phyloP scores from a whole-genome alignment of 176 grass and related monocot species.

The Raddia distichophylla region DNA sequence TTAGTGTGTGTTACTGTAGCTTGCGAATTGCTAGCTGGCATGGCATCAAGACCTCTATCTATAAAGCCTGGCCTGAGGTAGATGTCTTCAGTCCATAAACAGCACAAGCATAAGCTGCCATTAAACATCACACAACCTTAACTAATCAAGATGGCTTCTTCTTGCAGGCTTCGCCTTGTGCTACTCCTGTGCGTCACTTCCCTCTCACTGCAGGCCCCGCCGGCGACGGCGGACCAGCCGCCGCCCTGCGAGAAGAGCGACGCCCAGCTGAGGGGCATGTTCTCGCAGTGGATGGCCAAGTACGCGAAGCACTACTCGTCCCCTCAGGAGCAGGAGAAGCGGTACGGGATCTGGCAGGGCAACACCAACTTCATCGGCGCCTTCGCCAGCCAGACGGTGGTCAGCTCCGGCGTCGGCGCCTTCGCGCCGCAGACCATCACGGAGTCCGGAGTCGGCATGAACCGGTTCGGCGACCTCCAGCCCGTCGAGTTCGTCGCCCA shows the following conservation, averaged over 20 bases:
- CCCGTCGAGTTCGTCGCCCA: constrained; percentile 1
- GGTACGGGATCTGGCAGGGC: constrained; percentile 29
- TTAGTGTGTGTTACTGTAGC: no score
- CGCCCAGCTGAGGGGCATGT: neutral
- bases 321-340: neutral
- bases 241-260: neutral
- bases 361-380: constrained; percentile 38
- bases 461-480: constrained; percentile 45
- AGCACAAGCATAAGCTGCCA: neutral
- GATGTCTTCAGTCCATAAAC: neutral
- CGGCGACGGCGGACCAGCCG: neutral
- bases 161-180: neutral
- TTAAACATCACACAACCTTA: neutral
- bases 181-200: constrained; percentile 1
- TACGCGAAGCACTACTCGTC: neutral
- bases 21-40: no score
- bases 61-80: constrained; percentile 13
- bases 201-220: neutral
- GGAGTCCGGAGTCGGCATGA: constrained; percentile 24
- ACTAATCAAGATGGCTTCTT: constrained; percentile 26
- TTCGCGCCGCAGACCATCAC: constrained; percentile 29
- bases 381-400: neutral
- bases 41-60: neutral
- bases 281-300: constrained; percentile 29
- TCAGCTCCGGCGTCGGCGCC: neutral